Percentiles rank a stretch among this genome's conserved stretches.
Evolutionary conservation across 2,329 filamentous ascomycete genomes (phyloP).

Genomic region (Talaromyces albobiverticillius): DNA sequence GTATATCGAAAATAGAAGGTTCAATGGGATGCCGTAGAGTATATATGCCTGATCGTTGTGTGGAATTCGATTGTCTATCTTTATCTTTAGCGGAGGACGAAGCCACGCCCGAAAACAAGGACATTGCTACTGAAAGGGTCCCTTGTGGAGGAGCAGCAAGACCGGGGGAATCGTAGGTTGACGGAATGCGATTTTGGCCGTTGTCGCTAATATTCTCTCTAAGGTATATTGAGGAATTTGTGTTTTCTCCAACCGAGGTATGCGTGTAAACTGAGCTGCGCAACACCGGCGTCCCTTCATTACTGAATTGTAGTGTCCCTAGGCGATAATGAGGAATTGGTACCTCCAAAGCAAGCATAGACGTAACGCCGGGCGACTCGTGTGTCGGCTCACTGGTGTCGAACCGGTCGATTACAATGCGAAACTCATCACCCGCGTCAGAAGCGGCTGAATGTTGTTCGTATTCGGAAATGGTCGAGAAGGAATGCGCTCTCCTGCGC

Average conservation of each 20-base stretch:
- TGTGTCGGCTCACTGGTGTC: slow-evolving; percentile 56
- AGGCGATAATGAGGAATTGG: slow-evolving; percentile 81
- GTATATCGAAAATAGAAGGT: slow-evolving; percentile 68
- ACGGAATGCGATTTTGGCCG: slow-evolving; percentile 21
- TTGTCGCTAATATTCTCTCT: slow-evolving; percentile 26
- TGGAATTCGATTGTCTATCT: slow-evolving; percentile 29
- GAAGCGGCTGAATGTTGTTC: slow-evolving; percentile 34
- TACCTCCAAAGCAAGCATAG: slow-evolving; percentile 63
- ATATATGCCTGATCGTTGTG: slow-evolving; percentile 41
- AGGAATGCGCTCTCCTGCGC: slow-evolving; percentile 67
- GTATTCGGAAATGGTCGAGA: slow-evolving; percentile 71
- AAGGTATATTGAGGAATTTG: slow-evolving; percentile 62
- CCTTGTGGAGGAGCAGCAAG: slow-evolving; percentile 23
- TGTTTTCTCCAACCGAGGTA: slow-evolving; percentile 67
- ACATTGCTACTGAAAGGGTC: slow-evolving; percentile 33
- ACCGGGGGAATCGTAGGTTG: slow-evolving; percentile 25
- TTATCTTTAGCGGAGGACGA: slow-evolving; percentile 30
- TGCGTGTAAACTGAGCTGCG: slow-evolving; percentile 73
- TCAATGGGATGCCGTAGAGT: slow-evolving; percentile 61
- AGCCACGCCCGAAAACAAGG: slow-evolving; percentile 34
- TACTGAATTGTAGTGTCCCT: slow-evolving; percentile 76
- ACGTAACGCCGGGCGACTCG: slow-evolving; percentile 60
- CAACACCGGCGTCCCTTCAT: slow-evolving; percentile 71
- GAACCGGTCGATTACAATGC: slow-evolving; percentile 75
- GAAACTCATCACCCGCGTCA: slow-evolving; percentile 65